Evolutionary conservation across 2,329 filamentous ascomycete species (phyloP).

Genomic region (Colletotrichum sansevieriae): DNA sequence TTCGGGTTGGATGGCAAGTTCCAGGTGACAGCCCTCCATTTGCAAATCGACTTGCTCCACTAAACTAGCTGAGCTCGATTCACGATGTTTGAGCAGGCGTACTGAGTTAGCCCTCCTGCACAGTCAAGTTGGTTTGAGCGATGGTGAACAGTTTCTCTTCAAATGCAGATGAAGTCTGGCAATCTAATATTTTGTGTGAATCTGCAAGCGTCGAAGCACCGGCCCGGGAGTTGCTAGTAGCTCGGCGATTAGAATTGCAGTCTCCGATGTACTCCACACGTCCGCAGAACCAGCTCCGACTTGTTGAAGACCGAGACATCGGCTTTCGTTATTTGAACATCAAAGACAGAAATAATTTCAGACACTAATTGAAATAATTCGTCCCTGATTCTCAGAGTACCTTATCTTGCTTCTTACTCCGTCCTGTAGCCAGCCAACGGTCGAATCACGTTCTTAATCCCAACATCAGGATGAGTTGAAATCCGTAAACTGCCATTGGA

Average conservation of each 20-base stretch:
- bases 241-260: constrained; percentile 25
- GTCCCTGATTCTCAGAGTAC: no score
- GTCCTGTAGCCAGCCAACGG: background rate
- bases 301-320: constrained; percentile 7
- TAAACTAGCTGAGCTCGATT: no score
- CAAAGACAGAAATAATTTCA: background rate
- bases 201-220: no score
- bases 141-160: no score
- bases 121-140: no score
- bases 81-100: no score
- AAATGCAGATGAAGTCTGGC: no score
- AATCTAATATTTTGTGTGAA: no score
- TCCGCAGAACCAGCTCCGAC: constrained; percentile 31
- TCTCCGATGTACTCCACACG: constrained; percentile 25
- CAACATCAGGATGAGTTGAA: constrained; percentile 12
- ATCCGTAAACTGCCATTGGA: constrained; percentile 33
- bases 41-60: no score
- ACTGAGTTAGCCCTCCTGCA: no score
- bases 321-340: background rate
- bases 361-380: background rate
- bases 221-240: background rate
- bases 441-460: background rate
- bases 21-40: no score
- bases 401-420: background rate
- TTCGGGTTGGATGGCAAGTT: no score